Evolutionary conservation across 352 stramenopile species (phyloP).

Genomic region (Aphanomyces cochlioides): DNA sequence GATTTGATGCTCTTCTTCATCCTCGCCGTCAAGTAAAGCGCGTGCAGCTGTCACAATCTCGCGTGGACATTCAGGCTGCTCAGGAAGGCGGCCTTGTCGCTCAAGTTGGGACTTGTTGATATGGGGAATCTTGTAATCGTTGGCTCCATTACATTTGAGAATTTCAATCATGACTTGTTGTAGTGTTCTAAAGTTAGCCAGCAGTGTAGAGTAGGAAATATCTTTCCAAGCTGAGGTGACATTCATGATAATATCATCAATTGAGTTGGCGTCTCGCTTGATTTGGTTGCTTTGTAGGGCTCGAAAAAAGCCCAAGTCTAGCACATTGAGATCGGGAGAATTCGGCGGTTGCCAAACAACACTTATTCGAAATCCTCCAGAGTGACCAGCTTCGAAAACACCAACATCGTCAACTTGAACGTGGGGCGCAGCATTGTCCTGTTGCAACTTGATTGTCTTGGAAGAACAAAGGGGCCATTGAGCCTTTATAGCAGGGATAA

Average conservation of each 20-base stretch:
- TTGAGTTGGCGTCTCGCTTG: conserved; percentile 7
- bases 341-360: conserved; percentile 13
- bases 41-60: not conserved
- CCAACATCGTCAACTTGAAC: conserved; percentile 11
- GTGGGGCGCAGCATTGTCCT: conserved; percentile 18
- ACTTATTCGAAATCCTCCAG: not conserved
- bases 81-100: not conserved
- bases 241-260: conserved; percentile 15
- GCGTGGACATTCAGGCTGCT: not conserved
- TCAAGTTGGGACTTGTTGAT: not conserved
- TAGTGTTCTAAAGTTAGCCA: not conserved
- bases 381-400: not conserved
- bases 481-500: conserved; percentile 16
- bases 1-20: not conserved
- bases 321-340: conserved; percentile 6
- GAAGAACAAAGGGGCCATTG: not conserved
- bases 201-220: not conserved
- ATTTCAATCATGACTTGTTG: conserved; percentile 10
- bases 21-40: not conserved
- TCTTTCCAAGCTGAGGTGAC: not conserved
- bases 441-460: conserved; percentile 10
- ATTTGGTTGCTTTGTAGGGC: not conserved
- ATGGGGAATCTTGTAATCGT: not conserved
- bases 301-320: conserved; percentile 22
- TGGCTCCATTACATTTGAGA: not conserved